A percentile compares a stretch with the other conserved stretches of the same genome.
Conservation (phyloP, 2,329 filamentous ascomycete genomes). For the Ophiocordyceps unilateralis region DNA sequence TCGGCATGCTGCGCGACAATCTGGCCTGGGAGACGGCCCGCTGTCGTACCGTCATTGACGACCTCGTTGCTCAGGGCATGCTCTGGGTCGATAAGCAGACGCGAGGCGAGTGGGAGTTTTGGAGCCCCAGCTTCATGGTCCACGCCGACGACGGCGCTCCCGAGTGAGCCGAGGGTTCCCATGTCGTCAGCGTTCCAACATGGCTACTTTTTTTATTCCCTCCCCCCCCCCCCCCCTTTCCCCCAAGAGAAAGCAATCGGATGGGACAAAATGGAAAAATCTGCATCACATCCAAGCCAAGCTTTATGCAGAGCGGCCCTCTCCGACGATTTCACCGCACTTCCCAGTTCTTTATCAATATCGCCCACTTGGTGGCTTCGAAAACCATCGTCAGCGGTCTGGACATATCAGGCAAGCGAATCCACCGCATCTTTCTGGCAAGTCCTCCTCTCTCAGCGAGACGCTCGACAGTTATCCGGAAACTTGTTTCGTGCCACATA, state of each 20-base stretch:
- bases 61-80: conserved; percentile 74
- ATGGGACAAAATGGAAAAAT: too few relatives aligned
- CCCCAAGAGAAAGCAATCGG: too few relatives aligned
- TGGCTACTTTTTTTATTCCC: too few relatives aligned
- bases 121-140: conserved; percentile 64
- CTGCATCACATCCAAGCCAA: conserved; percentile 1
- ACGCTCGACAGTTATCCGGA: background rate
- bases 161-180: background rate
- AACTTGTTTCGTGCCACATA: background rate
- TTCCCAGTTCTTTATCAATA: background rate
- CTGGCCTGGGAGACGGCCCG: conserved; percentile 70
- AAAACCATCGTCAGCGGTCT: background rate
- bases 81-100: conserved; percentile 86
- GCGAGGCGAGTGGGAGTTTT: conserved; percentile 72
- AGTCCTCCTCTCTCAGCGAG: background rate
- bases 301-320: conserved; percentile 3
- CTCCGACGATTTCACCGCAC: background rate
- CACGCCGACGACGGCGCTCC: background rate
- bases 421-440: background rate
- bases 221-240: too few relatives aligned
- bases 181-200: background rate
- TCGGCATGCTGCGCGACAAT: conserved; percentile 78
- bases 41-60: conserved; percentile 78
- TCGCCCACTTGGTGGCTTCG: too few relatives aligned
- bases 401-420: background rate